A percentile compares a stretch with the other conserved stretches of the same genome.
phyloP scores from a whole-genome alignment of 345 rosid species.

The Linum usitatissimum region DNA sequence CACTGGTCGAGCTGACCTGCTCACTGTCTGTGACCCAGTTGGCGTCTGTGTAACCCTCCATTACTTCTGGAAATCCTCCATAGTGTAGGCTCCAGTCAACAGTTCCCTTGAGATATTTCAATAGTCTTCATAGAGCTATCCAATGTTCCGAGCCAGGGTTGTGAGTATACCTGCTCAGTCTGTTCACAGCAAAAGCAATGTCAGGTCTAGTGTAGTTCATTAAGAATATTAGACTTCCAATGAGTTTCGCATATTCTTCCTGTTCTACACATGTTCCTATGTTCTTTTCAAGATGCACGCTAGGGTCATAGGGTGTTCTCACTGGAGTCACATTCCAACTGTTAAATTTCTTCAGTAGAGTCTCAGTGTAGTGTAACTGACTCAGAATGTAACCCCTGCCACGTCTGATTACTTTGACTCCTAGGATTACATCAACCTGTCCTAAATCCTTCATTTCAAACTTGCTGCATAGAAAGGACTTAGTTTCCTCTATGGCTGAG shows the following conservation, averaged over 20 bases:
- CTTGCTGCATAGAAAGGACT: too few relatives aligned
- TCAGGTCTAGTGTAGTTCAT: neutral
- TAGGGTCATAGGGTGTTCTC: too few relatives aligned
- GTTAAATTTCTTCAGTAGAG: too few relatives aligned
- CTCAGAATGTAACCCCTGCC: too few relatives aligned
- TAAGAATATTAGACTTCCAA: neutral
- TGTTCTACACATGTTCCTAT: neutral
- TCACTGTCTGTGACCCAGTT: neutral
- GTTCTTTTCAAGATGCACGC: too few relatives aligned
- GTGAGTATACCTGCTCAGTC: neutral
- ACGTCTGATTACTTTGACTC: too few relatives aligned
- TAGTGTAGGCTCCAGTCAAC: neutral
- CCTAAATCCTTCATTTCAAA: too few relatives aligned
- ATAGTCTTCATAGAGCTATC: neutral
- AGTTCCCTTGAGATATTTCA: neutral
- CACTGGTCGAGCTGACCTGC: neutral
- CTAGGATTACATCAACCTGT: too few relatives aligned
- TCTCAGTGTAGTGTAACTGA: too few relatives aligned
- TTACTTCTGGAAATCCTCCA: neutral
- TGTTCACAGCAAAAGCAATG: neutral
- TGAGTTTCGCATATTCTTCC: neutral
- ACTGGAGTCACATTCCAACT: too few relatives aligned
- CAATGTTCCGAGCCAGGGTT: neutral
- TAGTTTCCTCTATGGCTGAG: too few relatives aligned
- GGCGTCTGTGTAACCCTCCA: neutral